Percentiles rank a stretch among this genome's conserved stretches.
phyloP scores from a whole-genome alignment of 2,329 filamentous ascomycete genomes.

The Paracorniculantispora psalliotae region DNA sequence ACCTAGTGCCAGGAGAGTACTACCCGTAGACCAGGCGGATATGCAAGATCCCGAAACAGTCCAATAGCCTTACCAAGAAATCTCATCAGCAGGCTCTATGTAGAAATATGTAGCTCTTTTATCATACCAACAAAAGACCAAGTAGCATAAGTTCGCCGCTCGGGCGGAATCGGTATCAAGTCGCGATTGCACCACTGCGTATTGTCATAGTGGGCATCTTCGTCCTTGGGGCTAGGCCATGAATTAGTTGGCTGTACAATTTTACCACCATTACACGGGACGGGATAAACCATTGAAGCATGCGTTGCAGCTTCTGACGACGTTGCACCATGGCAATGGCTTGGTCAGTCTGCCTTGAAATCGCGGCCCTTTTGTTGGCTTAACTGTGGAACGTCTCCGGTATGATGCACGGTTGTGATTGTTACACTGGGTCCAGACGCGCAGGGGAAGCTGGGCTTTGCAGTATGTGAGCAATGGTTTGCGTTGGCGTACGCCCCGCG shows the following conservation, averaged over 20 bases:
- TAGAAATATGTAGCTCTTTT: not conserved
- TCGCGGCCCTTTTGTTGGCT: not conserved
- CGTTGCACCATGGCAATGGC: not conserved
- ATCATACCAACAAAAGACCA: conserved; percentile 23
- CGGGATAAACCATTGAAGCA: not conserved
- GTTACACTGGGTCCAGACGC: not conserved
- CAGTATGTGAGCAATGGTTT: not conserved
- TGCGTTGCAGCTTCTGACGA: not conserved
- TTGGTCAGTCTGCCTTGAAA: not conserved
- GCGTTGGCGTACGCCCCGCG: not conserved
- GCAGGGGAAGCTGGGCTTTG: not conserved
- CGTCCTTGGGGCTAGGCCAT: conserved; percentile 22
- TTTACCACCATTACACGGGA: not conserved
- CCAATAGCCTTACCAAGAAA: conserved; percentile 18
- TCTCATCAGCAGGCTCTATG: not conserved
- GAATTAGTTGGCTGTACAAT: not conserved
- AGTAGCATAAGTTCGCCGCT: conserved; percentile 22
- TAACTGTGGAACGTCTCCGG: not conserved
- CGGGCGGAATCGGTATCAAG: conserved; percentile 25
- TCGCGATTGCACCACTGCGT: conserved; percentile 29
- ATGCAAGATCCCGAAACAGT: conserved; percentile 21
- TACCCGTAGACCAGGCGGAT: conserved; percentile 23
- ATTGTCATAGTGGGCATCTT: conserved; percentile 26
- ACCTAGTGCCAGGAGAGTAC: conserved; percentile 22
- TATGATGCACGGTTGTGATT: not conserved